These are phyloP conservation scores for Cynara cardunculus DNA, from an alignment of 129 eudicot species.

Conservation along the genomic window DNA sequence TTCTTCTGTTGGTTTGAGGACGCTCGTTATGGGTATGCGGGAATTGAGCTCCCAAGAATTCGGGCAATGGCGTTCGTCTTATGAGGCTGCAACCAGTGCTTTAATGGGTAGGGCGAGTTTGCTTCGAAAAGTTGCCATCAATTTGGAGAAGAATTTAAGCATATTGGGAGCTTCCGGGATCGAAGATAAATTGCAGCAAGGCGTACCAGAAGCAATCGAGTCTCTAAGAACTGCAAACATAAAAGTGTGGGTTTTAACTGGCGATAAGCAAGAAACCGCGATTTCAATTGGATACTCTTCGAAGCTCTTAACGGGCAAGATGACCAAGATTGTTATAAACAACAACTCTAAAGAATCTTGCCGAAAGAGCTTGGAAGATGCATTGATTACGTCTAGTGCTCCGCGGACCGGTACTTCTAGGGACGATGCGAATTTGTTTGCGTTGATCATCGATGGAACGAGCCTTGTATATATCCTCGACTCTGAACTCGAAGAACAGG, in stretches of 20 bases:
- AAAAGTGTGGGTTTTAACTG: slow-evolving; percentile 95
- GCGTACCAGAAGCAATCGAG: slow-evolving; percentile 96
- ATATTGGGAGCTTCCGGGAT: slow-evolving; percentile 86
- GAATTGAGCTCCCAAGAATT: slow-evolving; percentile 63
- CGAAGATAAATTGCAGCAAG: slow-evolving; percentile 88
- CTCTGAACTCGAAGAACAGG: slow-evolving; percentile 82
- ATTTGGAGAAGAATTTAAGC: slow-evolving; percentile 52
- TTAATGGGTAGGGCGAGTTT: slow-evolving; percentile 76
- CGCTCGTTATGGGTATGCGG: slow-evolving; percentile 82
- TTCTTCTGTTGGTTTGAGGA: slow-evolving; percentile 75
- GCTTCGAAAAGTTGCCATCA: slow-evolving; percentile 72
- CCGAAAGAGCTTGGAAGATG: slow-evolving; percentile 60
- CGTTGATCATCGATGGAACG: slow-evolving; percentile 87
- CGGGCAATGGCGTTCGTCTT: slow-evolving; percentile 77
- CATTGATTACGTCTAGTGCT: slow-evolving; percentile 35
- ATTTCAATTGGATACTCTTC: slow-evolving; percentile 93
- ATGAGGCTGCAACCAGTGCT: slow-evolving; percentile 83
- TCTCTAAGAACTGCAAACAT: slow-evolving; percentile 71
- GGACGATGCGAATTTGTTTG: slow-evolving; percentile 34
- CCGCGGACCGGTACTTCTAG: slow-evolving; percentile 16
- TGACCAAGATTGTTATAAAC: slow-evolving; percentile 81
- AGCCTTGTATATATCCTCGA: slow-evolving; percentile 89
- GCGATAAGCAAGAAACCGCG: slow-evolving; percentile 98
- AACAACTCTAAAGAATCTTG: slow-evolving; percentile 69
- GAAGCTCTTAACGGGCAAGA: slow-evolving; percentile 63